These are phyloP conservation scores for Elymus sibiricus DNA, from an alignment of 176 grass and related monocot species.

Conservation along the genomic window DNA sequence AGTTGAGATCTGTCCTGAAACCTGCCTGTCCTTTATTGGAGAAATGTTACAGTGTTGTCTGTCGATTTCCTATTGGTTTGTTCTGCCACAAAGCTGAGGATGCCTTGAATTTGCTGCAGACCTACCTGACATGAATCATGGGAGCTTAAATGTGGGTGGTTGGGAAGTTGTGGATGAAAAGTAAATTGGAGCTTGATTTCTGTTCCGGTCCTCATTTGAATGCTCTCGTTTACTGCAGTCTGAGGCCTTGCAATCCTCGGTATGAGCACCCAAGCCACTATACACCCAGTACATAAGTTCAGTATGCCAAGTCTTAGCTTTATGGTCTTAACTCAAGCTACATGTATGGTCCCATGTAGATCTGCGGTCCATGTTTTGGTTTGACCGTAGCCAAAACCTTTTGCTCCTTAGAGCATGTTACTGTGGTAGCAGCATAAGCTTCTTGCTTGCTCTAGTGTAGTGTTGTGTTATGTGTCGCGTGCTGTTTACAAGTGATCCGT, in stretches of 20 bases:
- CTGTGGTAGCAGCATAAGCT: neutral
- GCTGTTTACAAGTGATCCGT: neutral
- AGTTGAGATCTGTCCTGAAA: neutral
- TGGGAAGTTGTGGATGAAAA: neutral
- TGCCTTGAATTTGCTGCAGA: slow-evolving; percentile 23
- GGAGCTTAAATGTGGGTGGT: slow-evolving; percentile 3
- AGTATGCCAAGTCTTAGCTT: neutral
- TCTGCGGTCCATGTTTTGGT: neutral
- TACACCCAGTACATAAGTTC: neutral
- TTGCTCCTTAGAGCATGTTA: slow-evolving; percentile 1
- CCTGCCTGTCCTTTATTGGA: neutral
- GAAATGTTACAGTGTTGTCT: neutral
- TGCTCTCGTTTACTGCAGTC: neutral
- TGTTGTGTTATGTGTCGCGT: neutral
- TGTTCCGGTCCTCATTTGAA: neutral
- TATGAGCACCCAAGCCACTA: neutral
- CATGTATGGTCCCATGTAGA: slow-evolving; percentile 16
- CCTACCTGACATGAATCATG: neutral
- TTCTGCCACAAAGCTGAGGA: slow-evolving; percentile 11
- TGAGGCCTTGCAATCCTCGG: neutral
- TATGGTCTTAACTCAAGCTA: slow-evolving; percentile 5
- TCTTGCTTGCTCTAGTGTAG: neutral
- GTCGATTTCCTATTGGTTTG: slow-evolving; percentile 25
- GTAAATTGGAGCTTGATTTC: neutral
- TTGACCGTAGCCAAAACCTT: neutral